phyloP scores from a whole-genome alignment of 805 yeast species.

The Kodamaea laetipori region DNA sequence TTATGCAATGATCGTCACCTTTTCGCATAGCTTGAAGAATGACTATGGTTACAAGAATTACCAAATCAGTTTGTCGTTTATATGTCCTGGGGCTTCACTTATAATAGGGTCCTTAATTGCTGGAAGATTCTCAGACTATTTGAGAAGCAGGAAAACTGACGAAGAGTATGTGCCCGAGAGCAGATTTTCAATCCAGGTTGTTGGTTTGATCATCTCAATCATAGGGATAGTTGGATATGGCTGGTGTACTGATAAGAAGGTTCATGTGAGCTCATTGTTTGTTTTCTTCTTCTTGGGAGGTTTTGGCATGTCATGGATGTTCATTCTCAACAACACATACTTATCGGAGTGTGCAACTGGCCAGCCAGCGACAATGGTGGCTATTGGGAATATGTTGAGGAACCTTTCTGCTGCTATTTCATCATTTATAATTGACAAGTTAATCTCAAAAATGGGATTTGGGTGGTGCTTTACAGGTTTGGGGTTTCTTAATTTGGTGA shows the following conservation, averaged over 20 bases:
- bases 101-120: constrained; percentile 50
- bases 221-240: constrained; percentile 54
- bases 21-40: constrained; percentile 41
- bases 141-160: constrained; percentile 22
- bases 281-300: constrained; percentile 49
- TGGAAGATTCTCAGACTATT: constrained; percentile 49
- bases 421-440: constrained; percentile 45
- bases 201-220: constrained; percentile 46
- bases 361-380: constrained; percentile 55
- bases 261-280: constrained; percentile 42
- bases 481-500: constrained; percentile 32
- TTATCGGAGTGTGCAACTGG: constrained; percentile 51
- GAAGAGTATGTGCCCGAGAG: constrained; percentile 47
- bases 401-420: constrained; percentile 57
- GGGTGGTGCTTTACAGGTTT: constrained; percentile 60
- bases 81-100: constrained; percentile 55
- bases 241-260: constrained; percentile 48
- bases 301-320: constrained; percentile 58
- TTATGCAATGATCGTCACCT: constrained; percentile 55
- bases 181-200: constrained; percentile 45
- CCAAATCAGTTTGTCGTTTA: constrained; percentile 47
- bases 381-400: constrained; percentile 54
- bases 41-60: constrained; percentile 39
- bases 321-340: constrained; percentile 55
- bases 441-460: constrained; percentile 40